Percentiles rank a stretch among this genome's conserved stretches.
phyloP scores from a whole-genome alignment of 108 stramenopile genomes.

The Aurantiochytrium sp. region DNA sequence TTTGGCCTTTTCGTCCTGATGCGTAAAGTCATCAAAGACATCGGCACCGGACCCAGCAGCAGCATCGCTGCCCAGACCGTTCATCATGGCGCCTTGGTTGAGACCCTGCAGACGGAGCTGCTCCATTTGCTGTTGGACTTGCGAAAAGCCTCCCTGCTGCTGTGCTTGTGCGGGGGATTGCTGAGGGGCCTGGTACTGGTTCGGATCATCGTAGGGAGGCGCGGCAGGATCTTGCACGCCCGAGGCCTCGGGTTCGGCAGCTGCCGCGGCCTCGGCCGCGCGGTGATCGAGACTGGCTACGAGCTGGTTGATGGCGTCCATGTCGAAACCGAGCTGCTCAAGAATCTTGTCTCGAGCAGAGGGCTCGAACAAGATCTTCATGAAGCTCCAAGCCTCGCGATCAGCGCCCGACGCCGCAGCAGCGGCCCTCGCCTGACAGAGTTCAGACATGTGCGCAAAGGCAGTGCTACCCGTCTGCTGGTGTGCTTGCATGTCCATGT shows the following conservation, averaged over 20 bases:
- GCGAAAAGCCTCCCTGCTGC: background rate
- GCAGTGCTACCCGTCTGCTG: background rate
- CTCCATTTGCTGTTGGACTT: background rate
- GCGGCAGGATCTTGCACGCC: background rate
- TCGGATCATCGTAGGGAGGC: background rate
- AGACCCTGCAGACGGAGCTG: background rate
- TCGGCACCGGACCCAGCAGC: background rate
- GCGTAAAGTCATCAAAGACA: background rate
- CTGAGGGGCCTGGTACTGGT: background rate
- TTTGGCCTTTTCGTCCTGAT: background rate
- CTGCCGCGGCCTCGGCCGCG: slow-evolving; percentile 16
- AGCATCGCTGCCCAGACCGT: background rate
- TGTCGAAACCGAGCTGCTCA: slow-evolving; percentile 80
- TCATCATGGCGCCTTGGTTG: background rate
- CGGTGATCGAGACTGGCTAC: slow-evolving; percentile 47
- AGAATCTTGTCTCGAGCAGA: slow-evolving; percentile 81
- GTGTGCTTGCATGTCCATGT: slow-evolving; percentile 30
- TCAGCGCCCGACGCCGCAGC: slow-evolving; percentile 33
- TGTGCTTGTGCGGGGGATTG: background rate
- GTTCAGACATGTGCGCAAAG: slow-evolving; percentile 7
- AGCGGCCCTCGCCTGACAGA: slow-evolving; percentile 59
- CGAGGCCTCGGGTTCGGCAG: background rate
- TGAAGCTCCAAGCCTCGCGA: slow-evolving; percentile 73
- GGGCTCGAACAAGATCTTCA: slow-evolving; percentile 83
- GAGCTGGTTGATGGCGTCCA: slow-evolving; percentile 52